Evolutionary conservation across 768 basidiomycete genomes (phyloP), one percentile per base, ranked within the genome.

Genomic region (Daedaleopsis sinensis): DNA sequence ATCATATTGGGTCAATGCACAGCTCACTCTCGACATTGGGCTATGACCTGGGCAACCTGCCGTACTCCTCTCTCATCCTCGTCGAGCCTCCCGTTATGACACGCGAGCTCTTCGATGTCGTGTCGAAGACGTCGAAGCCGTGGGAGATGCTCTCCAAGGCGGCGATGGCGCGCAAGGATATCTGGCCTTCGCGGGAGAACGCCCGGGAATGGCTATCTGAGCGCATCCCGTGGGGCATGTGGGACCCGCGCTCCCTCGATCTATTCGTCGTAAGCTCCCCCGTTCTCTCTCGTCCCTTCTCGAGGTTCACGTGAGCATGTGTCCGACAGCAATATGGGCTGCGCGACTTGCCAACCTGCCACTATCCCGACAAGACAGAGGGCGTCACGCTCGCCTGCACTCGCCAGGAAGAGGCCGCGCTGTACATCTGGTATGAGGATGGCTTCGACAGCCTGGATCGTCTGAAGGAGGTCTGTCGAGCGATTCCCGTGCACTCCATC

Each of bases 381-480:
- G 71, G 69, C 24, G 69, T 70, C 3, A 70, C 71, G 16, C 60
- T 72, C 19, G 60, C 57, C 19, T 65, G 66, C 37, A 38, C 71
- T 4, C 61, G 61, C 5, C 52, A 52, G 4, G 59, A 68, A 19
- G 71, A 70, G 54, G 63, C 50, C 9, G 71, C 61, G 12, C n/a
- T 65, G 15, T 62, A 67, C 64, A 59, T 53, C 2, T 65, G 59
- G 48, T 60, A 63, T 49, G 52, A 49, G 11, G 65, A 67, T 39
- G 37, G 21, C 12, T 24, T 64, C 32, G 61, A 54, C 4, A 59
- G 55, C 38, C n/a, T 52, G n/a, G 50, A 52, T 19, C 39, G 38
- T 10, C 49, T 59, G 7, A 43, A 55, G 37, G 63, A 60, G 19
- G 23, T 67, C 1, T 67, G 66, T 50, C 32, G 37, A 9, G 16